Percentiles rank a stretch among this genome's conserved stretches.
phyloP scores from a whole-genome alignment of 495 filamentous ascomycete species.

The Chaetomium fimeti region DNA sequence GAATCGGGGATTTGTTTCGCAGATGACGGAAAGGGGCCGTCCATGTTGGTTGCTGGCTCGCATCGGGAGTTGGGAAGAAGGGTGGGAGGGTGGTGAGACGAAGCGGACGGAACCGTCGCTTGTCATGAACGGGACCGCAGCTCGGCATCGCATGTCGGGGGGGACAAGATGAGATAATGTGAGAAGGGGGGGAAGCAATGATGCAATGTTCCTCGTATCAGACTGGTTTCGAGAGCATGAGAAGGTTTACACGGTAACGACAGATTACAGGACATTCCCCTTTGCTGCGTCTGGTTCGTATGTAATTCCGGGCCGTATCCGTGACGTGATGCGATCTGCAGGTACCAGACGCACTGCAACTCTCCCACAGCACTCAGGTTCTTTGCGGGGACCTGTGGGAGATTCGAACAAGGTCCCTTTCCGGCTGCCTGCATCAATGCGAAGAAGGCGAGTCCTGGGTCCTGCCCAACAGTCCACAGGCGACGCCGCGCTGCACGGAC shows the following conservation, averaged over 20 bases:
- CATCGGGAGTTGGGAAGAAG: too few species aligned
- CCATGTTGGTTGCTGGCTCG: too few species aligned
- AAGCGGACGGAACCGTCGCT: too few species aligned
- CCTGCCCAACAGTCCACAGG: neutral
- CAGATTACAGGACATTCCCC: neutral
- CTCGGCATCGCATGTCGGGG: too few species aligned
- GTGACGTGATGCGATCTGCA: constrained; percentile 6
- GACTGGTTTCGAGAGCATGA: neutral
- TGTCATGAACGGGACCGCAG: too few species aligned
- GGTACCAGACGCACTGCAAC: constrained; percentile 3
- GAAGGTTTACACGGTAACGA: neutral
- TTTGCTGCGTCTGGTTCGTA: neutral
- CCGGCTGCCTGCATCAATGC: neutral
- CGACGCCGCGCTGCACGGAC: neutral
- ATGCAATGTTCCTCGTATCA: neutral
- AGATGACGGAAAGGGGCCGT: too few species aligned
- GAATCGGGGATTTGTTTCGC: too few species aligned
- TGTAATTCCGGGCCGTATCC: neutral
- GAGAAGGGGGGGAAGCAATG: too few species aligned
- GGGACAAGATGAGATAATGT: too few species aligned
- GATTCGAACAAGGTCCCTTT: too few species aligned
- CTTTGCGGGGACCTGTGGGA: too few species aligned
- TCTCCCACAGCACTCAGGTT: neutral
- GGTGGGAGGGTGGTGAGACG: too few species aligned
- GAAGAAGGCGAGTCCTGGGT: neutral